Evolutionary conservation across 2,329 filamentous ascomycete species (phyloP), one percentile per base, ranked within the genome.

Genomic region (Phyllosticta citrichinensis): DNA sequence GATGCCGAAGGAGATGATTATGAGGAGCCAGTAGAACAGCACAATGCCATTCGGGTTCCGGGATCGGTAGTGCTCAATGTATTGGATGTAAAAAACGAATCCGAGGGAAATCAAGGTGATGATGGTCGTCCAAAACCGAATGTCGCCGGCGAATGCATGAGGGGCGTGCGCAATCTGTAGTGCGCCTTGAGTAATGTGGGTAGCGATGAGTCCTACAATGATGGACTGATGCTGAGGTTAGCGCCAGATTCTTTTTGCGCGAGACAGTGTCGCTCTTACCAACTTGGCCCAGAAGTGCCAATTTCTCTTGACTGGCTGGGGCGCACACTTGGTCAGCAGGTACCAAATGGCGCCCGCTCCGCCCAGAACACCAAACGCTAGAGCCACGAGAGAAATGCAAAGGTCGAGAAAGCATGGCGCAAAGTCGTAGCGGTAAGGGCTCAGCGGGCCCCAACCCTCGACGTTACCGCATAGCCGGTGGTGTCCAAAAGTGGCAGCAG

Each of bases 391-490:
- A 35, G 88, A 84, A 62, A 97, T 84, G 84, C 90, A 92, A 22
- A 96, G 84, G 73, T 99, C 95, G 68, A 97, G 86, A 72, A 99
- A 99, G 79, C 94, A 99, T 51, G 94, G 93, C 17, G 94, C 97
- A 69, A 99, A 91, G 77, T 99, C 94, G 75, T 91, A 97, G 73
- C 93, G 83, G 66, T 86, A 81, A 40, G 87, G 86, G 75, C 91
- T 97, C 71, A 99, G 72, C 22, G 94, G 94, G 1, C 95, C 95
- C 94, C 94, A 99, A 69, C 94, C 95, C 76, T 97, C 93, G 60
- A 81, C 79, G 75, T 96, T 94, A 73, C 88, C 85, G 77, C 93
- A 97, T 74, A 97, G 79, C 62, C 89, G 85, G 72, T 95, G 88
- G 65, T 77, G 76, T 60, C 72, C 67, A n/a, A 8, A 47, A n/a